Conservation (phyloP, 1,284 basidiomycete species). For the Moesziomyces sp. region DNA sequence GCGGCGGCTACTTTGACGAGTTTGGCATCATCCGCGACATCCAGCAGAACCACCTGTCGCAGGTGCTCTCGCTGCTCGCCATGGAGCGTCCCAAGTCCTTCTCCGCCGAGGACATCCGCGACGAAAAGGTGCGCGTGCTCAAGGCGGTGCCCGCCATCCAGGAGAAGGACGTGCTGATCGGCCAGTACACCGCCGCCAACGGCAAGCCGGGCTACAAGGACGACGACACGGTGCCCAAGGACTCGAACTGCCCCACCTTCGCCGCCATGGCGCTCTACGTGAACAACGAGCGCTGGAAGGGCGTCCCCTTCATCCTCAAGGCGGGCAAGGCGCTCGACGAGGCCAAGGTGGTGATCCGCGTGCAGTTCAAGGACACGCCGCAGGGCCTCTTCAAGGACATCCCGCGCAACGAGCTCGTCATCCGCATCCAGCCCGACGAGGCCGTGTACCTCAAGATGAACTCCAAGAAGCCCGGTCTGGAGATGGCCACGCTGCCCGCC, state of each 20-base stretch:
- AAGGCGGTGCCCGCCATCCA: slow-evolving; percentile 64
- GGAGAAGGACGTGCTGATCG: slow-evolving; percentile 66
- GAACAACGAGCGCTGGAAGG: slow-evolving; percentile 65
- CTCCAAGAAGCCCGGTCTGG: slow-evolving; percentile 63
- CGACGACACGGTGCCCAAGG: slow-evolving; percentile 69
- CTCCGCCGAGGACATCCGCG: slow-evolving; percentile 67
- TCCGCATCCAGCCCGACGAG: slow-evolving; percentile 66
- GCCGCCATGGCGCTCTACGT: slow-evolving; percentile 65
- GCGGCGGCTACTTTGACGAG: slow-evolving; percentile 69
- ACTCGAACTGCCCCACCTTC: slow-evolving; percentile 68
- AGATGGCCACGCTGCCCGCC: slow-evolving; percentile 52
- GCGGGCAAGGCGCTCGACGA: slow-evolving; percentile 67
- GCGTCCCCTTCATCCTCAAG: slow-evolving; percentile 66
- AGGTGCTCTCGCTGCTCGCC: slow-evolving; percentile 67
- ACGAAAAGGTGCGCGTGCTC: slow-evolving; percentile 68
- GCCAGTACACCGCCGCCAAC: slow-evolving; percentile 66
- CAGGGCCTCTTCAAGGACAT: slow-evolving; percentile 49
- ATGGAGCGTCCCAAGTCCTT: slow-evolving; percentile 68
- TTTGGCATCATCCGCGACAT: slow-evolving; percentile 69
- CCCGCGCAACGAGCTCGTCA: slow-evolving; percentile 65
- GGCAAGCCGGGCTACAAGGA: slow-evolving; percentile 69
- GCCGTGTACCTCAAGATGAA: slow-evolving; percentile 65
- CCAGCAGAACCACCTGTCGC: slow-evolving; percentile 68
- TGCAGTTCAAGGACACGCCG: slow-evolving; percentile 64
- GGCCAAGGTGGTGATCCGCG: slow-evolving; percentile 65